Base-by-base conservation (phyloP, 2,329 filamentous ascomycete genomes). In the Samsoniella hepiali region DNA sequence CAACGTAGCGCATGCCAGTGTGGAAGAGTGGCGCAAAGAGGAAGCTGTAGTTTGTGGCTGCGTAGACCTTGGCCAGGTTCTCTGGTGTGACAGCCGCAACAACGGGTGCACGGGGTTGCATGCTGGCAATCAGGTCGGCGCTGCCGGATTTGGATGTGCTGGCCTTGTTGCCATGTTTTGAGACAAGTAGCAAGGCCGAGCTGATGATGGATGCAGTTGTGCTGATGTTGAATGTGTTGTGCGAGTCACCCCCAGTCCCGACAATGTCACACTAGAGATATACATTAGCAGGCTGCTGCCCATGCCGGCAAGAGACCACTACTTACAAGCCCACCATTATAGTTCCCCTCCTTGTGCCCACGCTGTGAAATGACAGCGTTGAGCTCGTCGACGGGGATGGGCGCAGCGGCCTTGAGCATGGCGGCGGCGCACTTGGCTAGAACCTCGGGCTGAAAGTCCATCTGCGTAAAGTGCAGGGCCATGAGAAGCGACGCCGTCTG, bases 191-290 rank as follows among this genome's bases (percentile, higher is more conserved):
- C 34, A 96, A 81, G 5, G 93, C 88, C 6, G 93, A 96, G 54
- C 91, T 92, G 56, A 99, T 81, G 72, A 99, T 97, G 22, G 93
- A 97, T 2, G 95, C 87, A 7, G 95, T 97, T 5, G 95, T 99
- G 69, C 90, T 95, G 74, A 99, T 94, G 76, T 99, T 99, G 86
- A 97, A 99, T 40, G 95, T 99, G 76, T 96, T 92, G 82, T 98
- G 93, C 27, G 90, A 89, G 79, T 99, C 95, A 72, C 95, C 95
- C 68, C 95, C 95, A 8, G 95, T 99, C 69, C 95, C 95, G 64
- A 99, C 95, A 74, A 99, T 98, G 76, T 99, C 95, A 74, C 93
- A 88, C 81, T 87, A 65, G 17, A 31, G 49, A 13, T n/a, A 7
- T 3, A 22, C 36, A 17, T 40, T 40, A 65, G 68, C 44, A 67